phyloP scores from a whole-genome alignment of 2,329 filamentous ascomycete genomes.

The Amesomyces nigricolor region DNA sequence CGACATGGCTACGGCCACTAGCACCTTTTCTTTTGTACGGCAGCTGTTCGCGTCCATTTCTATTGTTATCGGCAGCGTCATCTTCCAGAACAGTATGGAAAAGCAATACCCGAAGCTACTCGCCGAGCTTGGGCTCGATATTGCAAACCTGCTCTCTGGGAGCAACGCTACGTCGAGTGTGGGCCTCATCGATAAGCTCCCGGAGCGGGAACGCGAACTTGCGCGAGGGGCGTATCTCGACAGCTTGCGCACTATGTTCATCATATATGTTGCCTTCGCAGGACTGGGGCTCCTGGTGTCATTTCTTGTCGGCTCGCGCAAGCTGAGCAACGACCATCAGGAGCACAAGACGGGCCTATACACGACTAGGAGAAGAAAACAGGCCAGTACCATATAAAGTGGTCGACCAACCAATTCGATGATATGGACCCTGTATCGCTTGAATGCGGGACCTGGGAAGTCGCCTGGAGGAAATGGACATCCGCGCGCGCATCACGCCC shows the following conservation, averaged over 20 bases:
- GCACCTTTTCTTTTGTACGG: constrained; percentile 61
- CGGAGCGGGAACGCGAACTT: constrained; percentile 33
- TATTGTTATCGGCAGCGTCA: constrained; percentile 68
- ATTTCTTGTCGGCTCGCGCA: too few species aligned
- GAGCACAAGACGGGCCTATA: too few species aligned
- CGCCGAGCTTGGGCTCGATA: constrained; percentile 45
- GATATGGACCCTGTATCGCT: constrained; percentile 12
- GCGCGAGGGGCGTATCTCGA: constrained; percentile 22
- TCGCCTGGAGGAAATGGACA: constrained; percentile 11
- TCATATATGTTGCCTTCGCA: too few species aligned
- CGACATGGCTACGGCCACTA: constrained; percentile 64
- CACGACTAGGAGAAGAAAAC: not conserved
- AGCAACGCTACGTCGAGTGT: constrained; percentile 47
- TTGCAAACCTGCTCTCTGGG: constrained; percentile 40
- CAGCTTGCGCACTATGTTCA: constrained; percentile 11
- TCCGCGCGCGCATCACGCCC: constrained; percentile 11
- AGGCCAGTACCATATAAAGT: too few species aligned
- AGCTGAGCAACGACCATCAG: too few species aligned
- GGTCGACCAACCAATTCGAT: not conserved
- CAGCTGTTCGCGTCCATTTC: constrained; percentile 63
- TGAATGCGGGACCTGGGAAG: constrained; percentile 11
- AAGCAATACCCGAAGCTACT: constrained; percentile 40
- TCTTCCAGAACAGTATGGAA: constrained; percentile 70
- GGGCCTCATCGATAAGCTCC: constrained; percentile 42
- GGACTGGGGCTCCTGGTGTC: too few species aligned